A percentile compares a stretch with the other conserved stretches of the same genome.
These are phyloP conservation scores for Vitis hybrid DNA, from an alignment of 177 flowering plant genomes.

Conservation along the genomic window DNA sequence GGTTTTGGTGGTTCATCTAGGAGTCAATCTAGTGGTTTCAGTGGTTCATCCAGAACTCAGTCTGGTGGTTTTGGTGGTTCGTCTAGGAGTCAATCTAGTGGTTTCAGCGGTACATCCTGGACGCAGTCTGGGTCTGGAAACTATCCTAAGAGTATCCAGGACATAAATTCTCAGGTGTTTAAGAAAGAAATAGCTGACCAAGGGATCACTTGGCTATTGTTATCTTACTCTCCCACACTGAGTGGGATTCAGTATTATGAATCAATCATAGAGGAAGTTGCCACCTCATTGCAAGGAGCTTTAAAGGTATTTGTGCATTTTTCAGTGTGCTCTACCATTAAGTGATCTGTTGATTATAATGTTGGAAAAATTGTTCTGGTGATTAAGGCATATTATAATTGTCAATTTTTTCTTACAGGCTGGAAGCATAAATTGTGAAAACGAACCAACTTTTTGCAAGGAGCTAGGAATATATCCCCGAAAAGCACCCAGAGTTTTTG, in stretches of 20 bases:
- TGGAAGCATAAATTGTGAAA: conserved; percentile 76
- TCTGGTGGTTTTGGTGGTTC: conserved; percentile 66
- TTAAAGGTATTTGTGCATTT: conserved; percentile 51
- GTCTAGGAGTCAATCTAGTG: conserved; percentile 47
- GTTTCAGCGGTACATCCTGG: conserved; percentile 50
- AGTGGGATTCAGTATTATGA: conserved; percentile 44
- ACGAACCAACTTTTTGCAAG: conserved; percentile 62
- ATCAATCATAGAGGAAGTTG: conserved; percentile 62
- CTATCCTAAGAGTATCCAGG: conserved; percentile 37
- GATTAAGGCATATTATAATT: neutral
- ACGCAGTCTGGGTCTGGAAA: conserved; percentile 37
- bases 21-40: conserved; percentile 52
- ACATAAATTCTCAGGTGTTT: conserved; percentile 47
- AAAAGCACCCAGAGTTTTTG: conserved; percentile 47
- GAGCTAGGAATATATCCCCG: conserved; percentile 57
- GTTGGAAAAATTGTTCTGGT: neutral
- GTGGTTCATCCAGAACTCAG: conserved; percentile 31
- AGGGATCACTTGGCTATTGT: conserved; percentile 79
- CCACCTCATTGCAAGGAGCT: conserved; percentile 65
- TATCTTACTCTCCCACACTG: conserved; percentile 45
- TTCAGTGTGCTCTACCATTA: neutral
- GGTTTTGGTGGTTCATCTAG: conserved; percentile 25
- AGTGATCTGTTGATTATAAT: neutral
- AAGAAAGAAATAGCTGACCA: conserved; percentile 63
- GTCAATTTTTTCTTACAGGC: conserved; percentile 39